Conservation (phyloP, 2,329 filamentous ascomycete species). For the Ascochyta rabiei region DNA sequence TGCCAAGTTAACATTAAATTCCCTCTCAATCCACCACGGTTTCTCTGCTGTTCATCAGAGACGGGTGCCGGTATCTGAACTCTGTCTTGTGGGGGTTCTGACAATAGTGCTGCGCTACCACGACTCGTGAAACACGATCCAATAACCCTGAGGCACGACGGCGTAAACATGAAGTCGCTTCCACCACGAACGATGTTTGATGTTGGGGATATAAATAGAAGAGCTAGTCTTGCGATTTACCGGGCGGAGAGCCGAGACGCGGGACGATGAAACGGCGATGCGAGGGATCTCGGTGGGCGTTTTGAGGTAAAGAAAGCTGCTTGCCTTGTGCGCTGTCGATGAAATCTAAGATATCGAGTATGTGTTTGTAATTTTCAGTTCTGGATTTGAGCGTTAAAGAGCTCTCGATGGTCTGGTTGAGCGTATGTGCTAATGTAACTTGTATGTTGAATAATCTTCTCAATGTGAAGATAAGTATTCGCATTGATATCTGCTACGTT, state of each 20-base stretch:
- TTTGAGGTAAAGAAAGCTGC: background rate
- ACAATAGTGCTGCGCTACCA: slow-evolving; percentile 4
- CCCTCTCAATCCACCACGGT: too few relatives aligned
- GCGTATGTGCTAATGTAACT: too few relatives aligned
- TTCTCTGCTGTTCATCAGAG: too few relatives aligned
- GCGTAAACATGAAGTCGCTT: background rate
- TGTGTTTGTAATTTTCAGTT: too few relatives aligned
- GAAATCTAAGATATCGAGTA: too few relatives aligned
- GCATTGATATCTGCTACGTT: background rate
- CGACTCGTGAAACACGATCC: slow-evolving; percentile 3
- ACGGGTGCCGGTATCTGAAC: background rate
- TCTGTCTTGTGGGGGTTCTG: slow-evolving; percentile 1
- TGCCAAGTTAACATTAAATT: background rate
- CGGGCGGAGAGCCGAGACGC: slow-evolving; percentile 9
- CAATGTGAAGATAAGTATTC: too few relatives aligned
- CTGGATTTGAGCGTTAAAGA: too few relatives aligned
- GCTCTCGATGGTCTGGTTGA: too few relatives aligned
- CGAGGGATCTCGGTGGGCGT: background rate
- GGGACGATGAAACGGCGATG: slow-evolving; percentile 12
- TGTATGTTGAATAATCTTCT: too few relatives aligned
- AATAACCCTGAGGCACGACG: slow-evolving; percentile 2
- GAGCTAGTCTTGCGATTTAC: background rate
- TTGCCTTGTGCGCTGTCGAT: too few relatives aligned
- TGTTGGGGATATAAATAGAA: slow-evolving; percentile 1
- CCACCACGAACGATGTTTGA: slow-evolving; percentile 1